These are phyloP conservation scores for Herpetomonas tarakana DNA, from an alignment of 208 protist genomes.

Conservation along the genomic window DNA sequence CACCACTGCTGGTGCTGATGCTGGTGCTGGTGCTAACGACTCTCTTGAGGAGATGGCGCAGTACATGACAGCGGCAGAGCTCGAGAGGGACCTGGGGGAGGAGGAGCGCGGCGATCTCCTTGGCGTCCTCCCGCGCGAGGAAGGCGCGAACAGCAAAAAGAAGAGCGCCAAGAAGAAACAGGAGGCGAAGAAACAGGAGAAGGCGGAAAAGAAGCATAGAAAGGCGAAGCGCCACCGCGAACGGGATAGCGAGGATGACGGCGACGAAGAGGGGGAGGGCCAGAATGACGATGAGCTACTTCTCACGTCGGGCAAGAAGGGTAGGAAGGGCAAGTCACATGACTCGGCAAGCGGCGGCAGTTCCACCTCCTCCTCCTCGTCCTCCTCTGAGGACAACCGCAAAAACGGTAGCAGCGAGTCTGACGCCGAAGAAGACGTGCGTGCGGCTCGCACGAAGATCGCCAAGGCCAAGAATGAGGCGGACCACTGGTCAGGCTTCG, in stretches of 20 bases:
- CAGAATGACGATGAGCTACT: not conserved
- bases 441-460: conserved; percentile 1
- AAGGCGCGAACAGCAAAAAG: not conserved
- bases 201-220: conserved; percentile 16
- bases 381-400: conserved; percentile 1
- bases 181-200: conserved; percentile 3
- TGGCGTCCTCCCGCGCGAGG: no score
- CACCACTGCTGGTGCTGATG: not conserved
- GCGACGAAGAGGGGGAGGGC: not conserved
- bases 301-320: conserved; percentile 2
- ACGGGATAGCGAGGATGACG: conserved; percentile 6
- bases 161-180: conserved; percentile 2
- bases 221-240: conserved; percentile 10
- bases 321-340: conserved; percentile 8
- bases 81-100: not conserved
- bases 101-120: conserved; percentile 1
- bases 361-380: not conserved
- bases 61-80: not conserved
- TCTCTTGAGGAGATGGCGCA: not conserved
- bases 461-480: conserved; percentile 1
- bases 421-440: conserved; percentile 13
- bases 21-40: no score
- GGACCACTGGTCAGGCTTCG: conserved; percentile 7
- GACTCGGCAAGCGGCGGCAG: conserved; percentile 6
- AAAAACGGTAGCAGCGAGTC: not conserved